Conservation (phyloP, 306 rosid genomes). For the peach (Prunus persica) region DNA sequence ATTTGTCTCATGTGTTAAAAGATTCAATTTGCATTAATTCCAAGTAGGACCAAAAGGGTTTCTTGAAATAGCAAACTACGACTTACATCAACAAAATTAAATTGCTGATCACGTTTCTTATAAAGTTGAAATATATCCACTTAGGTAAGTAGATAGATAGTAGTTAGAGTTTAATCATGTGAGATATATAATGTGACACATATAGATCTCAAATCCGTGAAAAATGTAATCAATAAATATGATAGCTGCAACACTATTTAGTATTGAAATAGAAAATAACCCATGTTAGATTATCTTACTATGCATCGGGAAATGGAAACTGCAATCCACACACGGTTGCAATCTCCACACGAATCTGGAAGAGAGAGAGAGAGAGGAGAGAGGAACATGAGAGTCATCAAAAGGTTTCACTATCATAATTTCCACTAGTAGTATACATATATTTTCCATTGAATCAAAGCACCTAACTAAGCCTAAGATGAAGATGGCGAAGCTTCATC, state of each 20-base stretch:
- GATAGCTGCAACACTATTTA: neutral
- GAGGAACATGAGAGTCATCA: neutral
- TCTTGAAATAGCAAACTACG: slow-evolving; percentile 16
- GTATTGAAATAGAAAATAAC: neutral
- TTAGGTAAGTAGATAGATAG: neutral
- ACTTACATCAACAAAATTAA: neutral
- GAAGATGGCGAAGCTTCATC: slow-evolving; percentile 4
- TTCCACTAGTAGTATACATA: slow-evolving; percentile 19
- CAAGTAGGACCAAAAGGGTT: slow-evolving; percentile 5
- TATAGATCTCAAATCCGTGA: neutral
- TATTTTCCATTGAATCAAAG: slow-evolving; percentile 9
- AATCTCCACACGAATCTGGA: neutral
- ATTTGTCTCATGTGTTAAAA: slow-evolving; percentile 33
- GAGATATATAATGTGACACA: neutral
- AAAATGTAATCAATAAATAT: neutral
- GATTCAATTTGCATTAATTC: slow-evolving; percentile 21
- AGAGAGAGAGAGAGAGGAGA: neutral
- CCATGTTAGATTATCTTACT: neutral
- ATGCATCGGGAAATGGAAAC: neutral
- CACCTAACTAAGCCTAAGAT: slow-evolving; percentile 18
- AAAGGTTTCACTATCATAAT: slow-evolving; percentile 7
- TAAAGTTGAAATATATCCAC: neutral
- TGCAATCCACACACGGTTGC: neutral
- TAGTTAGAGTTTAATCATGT: neutral
- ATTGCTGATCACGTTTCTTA: neutral